Conservation (phyloP, 129 eudicot species). For the Deinandra increscens region DNA sequence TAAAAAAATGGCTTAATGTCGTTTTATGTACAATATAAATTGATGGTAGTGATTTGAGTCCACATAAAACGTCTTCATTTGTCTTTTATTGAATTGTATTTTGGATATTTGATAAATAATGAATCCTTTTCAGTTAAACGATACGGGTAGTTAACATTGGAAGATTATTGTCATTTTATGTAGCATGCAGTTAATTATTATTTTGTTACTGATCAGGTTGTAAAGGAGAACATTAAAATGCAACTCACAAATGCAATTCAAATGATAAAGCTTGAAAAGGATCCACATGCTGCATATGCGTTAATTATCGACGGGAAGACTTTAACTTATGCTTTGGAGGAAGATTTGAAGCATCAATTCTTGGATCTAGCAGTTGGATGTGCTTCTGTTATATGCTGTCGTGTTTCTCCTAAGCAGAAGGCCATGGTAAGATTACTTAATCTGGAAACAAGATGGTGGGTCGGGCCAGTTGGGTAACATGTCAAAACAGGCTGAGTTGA, state of each 20-base stretch:
- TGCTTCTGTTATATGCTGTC: slow-evolving; percentile 97
- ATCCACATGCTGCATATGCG: slow-evolving; percentile 90
- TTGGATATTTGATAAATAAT: not conserved
- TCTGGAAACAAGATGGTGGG: not conserved
- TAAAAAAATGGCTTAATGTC: not conserved
- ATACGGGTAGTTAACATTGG: slow-evolving; percentile 2
- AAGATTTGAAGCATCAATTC: slow-evolving; percentile 77
- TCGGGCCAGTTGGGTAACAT: not conserved
- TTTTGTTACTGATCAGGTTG: slow-evolving; percentile 47
- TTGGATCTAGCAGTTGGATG: slow-evolving; percentile 80
- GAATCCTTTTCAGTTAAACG: not conserved
- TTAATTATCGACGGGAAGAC: slow-evolving; percentile 94
- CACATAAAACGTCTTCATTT: not conserved
- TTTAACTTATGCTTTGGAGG: slow-evolving; percentile 73
- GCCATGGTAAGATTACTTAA: slow-evolving; percentile 57
- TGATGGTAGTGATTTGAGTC: not conserved
- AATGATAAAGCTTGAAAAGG: slow-evolving; percentile 91
- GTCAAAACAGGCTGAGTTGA: not conserved
- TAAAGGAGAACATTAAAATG: slow-evolving; percentile 67
- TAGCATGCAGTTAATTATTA: not conserved
- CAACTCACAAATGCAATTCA: slow-evolving; percentile 85
- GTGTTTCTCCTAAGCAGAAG: slow-evolving; percentile 96
- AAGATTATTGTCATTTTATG: slow-evolving; percentile 4
- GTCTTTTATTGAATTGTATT: not conserved
- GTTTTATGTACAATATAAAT: not conserved